Evolutionary conservation across 1,284 basidiomycete genomes (phyloP).

Genomic region (Ceratobasidium theobromae): DNA sequence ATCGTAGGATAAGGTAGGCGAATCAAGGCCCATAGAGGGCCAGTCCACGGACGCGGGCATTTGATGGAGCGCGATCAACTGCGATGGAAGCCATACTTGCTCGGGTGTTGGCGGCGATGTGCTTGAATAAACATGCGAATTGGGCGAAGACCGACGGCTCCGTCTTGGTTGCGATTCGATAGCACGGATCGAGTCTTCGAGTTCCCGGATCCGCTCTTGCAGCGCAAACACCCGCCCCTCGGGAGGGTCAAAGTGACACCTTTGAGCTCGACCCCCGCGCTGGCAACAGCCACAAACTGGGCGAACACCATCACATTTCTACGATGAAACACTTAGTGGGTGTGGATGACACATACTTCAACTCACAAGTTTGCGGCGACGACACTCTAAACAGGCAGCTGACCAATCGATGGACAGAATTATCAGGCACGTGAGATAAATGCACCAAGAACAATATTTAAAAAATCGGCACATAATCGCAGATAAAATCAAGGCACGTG

Average conservation of each 20-base stretch:
- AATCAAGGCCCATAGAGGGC: conserved; percentile 6
- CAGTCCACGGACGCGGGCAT: conserved; percentile 25
- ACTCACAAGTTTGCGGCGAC: conserved; percentile 19
- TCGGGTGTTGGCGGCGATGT: not conserved
- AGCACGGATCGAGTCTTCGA: conserved; percentile 8
- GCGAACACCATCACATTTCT: conserved; percentile 25
- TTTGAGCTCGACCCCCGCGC: not conserved
- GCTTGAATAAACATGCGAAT: not conserved
- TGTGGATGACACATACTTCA: not conserved
- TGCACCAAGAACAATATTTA: too few relatives aligned
- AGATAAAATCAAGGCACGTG: too few relatives aligned
- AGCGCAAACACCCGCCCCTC: conserved; percentile 15
- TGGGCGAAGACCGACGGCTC: not conserved
- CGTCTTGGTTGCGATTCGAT: conserved; percentile 23
- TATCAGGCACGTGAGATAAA: too few relatives aligned
- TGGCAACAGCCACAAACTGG: conserved; percentile 19
- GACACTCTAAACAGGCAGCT: conserved; percentile 23
- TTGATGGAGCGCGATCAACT: conserved; percentile 12
- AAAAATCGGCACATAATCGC: too few relatives aligned
- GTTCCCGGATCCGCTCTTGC: conserved; percentile 15
- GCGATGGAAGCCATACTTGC: not conserved
- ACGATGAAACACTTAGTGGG: not conserved
- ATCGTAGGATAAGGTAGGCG: conserved; percentile 11
- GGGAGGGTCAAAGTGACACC: conserved; percentile 18
- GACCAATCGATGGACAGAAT: too few relatives aligned